Evolutionary conservation across 2,329 filamentous ascomycete species (phyloP).

Genomic region (Ceratocystis eucalypticola): DNA sequence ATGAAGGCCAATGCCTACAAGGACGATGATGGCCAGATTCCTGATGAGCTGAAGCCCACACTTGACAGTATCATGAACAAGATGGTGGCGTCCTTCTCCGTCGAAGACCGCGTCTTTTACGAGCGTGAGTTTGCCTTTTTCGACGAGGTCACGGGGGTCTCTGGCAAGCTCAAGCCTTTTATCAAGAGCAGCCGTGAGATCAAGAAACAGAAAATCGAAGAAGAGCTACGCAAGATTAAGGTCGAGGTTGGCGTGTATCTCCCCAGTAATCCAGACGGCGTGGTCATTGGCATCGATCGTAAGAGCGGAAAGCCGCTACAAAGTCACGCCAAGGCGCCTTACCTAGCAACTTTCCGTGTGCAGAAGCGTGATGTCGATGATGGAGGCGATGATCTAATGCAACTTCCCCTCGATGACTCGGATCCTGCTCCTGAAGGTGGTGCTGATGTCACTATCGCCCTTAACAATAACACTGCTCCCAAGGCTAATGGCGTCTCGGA

Average conservation of each 20-base stretch:
- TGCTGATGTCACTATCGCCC: conserved; percentile 22
- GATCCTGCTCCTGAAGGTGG: conserved; percentile 37
- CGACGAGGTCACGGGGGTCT: conserved; percentile 87
- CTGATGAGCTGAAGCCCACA: conserved; percentile 84
- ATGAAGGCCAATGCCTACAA: conserved; percentile 99
- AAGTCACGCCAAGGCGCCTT: conserved; percentile 95
- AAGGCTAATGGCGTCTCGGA: conserved; percentile 19
- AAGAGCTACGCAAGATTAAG: conserved; percentile 92
- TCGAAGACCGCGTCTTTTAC: conserved; percentile 71
- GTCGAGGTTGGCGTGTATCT: conserved; percentile 96
- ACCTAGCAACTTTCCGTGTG: conserved; percentile 97
- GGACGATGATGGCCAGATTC: conserved; percentile 81
- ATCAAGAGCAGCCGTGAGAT: conserved; percentile 88
- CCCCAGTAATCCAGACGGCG: conserved; percentile 89
- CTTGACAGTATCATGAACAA: conserved; percentile 80
- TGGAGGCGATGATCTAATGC: conserved; percentile 12
- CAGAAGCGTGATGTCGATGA: conserved; percentile 48
- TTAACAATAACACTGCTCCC: neutral
- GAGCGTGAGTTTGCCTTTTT: conserved; percentile 97
- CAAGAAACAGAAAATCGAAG: conserved; percentile 98
- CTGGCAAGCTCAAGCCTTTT: conserved; percentile 84
- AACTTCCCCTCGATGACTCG: conserved; percentile 38
- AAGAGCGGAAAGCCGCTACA: conserved; percentile 96
- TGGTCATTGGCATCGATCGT: conserved; percentile 93
- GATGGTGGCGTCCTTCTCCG: conserved; percentile 70